Evolutionary conservation across 306 rosid species (phyloP).

Genomic region (Hippophae gyantsensis): DNA sequence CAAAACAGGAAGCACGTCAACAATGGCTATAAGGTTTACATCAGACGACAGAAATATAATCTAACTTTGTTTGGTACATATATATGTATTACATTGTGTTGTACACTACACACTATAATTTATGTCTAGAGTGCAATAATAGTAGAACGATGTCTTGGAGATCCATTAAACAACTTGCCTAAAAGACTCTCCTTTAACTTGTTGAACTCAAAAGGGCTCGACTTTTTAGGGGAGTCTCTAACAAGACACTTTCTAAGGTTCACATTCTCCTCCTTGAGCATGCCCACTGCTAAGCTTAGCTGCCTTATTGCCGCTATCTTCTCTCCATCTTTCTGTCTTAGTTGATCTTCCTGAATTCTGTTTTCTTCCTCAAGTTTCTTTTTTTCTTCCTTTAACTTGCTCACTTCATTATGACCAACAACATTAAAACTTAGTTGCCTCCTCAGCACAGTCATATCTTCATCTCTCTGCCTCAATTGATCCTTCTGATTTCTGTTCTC

Average conservation of each 20-base stretch:
- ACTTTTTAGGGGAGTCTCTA: conserved; percentile 32
- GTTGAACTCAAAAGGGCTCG: conserved; percentile 47
- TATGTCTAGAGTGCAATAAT: conserved; percentile 41
- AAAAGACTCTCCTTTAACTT: conserved; percentile 37
- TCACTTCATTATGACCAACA: no score
- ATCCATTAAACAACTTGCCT: conserved; percentile 36
- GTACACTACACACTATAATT: conserved; percentile 9
- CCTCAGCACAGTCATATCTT: conserved; percentile 62
- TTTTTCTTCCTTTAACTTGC: no score
- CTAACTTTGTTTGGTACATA: not conserved
- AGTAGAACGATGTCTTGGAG: conserved; percentile 22
- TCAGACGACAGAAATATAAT: not conserved
- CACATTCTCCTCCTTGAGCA: conserved; percentile 63
- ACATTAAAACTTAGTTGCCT: conserved; percentile 1
- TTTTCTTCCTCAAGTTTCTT: no score
- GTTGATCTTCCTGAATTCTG: no score
- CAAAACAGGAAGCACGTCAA: not conserved
- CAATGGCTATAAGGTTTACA: not conserved
- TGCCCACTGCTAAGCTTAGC: conserved; percentile 54
- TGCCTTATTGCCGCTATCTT: conserved; percentile 17
- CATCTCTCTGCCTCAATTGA: conserved; percentile 50
- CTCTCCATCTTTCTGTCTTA: no score
- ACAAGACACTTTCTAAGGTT: conserved; percentile 42
- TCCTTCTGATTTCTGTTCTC: conserved; percentile 39
- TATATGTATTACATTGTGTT: conserved; percentile 11